Evolutionary conservation across 352 stramenopile species (phyloP).

Genomic region (Phytophthora pseudosyringae): DNA sequence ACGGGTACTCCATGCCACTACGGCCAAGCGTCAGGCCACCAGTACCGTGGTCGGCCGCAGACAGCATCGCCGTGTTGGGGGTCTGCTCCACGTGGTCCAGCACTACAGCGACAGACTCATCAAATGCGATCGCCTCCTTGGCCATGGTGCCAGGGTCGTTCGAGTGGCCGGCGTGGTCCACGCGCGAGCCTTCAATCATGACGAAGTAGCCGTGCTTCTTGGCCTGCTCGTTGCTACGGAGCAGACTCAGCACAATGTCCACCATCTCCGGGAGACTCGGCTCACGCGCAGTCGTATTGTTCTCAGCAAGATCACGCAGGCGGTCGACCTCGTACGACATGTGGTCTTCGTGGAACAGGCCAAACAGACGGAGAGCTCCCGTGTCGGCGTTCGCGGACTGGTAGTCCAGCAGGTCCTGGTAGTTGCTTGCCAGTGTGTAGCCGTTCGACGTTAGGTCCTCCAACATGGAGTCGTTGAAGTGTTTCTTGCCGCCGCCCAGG

Average conservation of each 20-base stretch:
- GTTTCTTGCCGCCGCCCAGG: conserved; percentile 52
- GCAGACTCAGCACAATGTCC: conserved; percentile 57
- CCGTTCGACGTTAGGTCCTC: conserved; percentile 45
- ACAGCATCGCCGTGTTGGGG: conserved; percentile 64
- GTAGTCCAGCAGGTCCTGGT: conserved; percentile 60
- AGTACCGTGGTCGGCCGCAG: conserved; percentile 68
- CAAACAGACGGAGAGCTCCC: conserved; percentile 61
- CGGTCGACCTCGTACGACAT: conserved; percentile 79
- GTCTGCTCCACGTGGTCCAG: conserved; percentile 57
- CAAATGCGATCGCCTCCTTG: conserved; percentile 72
- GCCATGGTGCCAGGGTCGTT: conserved; percentile 77
- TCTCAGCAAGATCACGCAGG: conserved; percentile 37
- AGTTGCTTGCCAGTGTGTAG: conserved; percentile 64
- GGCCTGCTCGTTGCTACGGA: conserved; percentile 74
- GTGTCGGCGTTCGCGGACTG: conserved; percentile 50
- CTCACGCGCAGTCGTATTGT: conserved; percentile 52
- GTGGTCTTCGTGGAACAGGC: conserved; percentile 66
- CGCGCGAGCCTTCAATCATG: conserved; percentile 78
- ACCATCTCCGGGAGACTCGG: conserved; percentile 72
- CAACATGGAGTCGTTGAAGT: conserved; percentile 64
- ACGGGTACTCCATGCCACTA: conserved; percentile 30
- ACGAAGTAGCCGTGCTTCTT: conserved; percentile 82
- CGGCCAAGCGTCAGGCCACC: conserved; percentile 65
- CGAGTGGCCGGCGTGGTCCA: conserved; percentile 71
- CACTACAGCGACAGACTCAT: conserved; percentile 71